Base-by-base conservation (phyloP, 345 rosid genomes). In the Capsella bursapastoris region DNA sequence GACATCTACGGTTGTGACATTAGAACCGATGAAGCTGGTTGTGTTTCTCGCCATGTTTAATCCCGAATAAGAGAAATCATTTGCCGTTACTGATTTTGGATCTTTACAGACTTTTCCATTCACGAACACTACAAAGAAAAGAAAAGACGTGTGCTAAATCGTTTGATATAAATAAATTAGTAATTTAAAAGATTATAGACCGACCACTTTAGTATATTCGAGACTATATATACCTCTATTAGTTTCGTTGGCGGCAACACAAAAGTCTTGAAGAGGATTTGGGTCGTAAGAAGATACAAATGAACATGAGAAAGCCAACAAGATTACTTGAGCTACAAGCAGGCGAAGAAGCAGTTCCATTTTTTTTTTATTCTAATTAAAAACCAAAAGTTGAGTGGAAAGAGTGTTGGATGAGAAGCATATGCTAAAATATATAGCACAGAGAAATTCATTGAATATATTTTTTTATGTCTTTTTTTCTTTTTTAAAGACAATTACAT, bases 201-300 rank as follows among this genome's bases (percentile, higher is more conserved):
- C 10, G 53, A 49, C 18, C 28, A 18, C 5, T 16, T 16, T 16
- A 18, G 13, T 48, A 16, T 16, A 22, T 11, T 27, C 34, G 15
- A 52, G 57, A 52, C 2, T 5, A 11, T 27, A 52, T 5, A 11
- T 27, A 52, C 57, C 34, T 52, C 32, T 0, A 11, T 52, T 52
- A 27, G 57, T 52, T 52, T 52, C 15, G 34, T 27, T 73, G 15
- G 73, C 57, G 13, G 81, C 81, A 53, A 78, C 81, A 66, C 81
- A 78, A 63, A 78, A 78, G 78, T 78, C 81, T 63, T 78, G 81
- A 61, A 78, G 78, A 63, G 74, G 70, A 72, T 70, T 68, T 61
- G 78, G 81, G 11, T 78, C 81, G 68, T 61, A 73, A 44, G 60
- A 73, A 53, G 60, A 72, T 31, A 55, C 73, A 8, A 72, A 78